These are phyloP conservation scores for Blumeriella jaapii DNA, from an alignment of 2,329 filamentous ascomycete species.

Conservation along the genomic window DNA sequence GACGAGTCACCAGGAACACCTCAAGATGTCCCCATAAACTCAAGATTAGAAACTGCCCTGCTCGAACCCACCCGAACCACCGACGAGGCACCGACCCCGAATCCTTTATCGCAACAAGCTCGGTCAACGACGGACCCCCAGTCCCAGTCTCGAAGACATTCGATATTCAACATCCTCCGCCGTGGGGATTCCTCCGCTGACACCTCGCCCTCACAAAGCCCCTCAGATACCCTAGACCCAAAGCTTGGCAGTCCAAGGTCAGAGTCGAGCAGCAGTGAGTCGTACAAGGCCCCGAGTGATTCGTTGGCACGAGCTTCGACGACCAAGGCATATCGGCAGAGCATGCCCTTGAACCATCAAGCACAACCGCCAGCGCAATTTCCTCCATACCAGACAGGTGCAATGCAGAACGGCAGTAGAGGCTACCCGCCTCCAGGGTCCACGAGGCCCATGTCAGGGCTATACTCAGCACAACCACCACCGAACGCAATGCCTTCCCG, in stretches of 20 bases:
- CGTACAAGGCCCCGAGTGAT: slow-evolving; percentile 19
- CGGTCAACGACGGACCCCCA: slow-evolving; percentile 23
- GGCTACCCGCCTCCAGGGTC: slow-evolving; percentile 27
- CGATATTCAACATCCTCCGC: slow-evolving; percentile 28
- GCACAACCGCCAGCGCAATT: slow-evolving; percentile 32
- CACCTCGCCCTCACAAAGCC: slow-evolving; percentile 11
- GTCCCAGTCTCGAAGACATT: slow-evolving; percentile 25
- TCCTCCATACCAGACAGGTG: slow-evolving; percentile 33
- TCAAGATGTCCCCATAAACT: slow-evolving; percentile 20
- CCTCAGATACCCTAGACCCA: slow-evolving; percentile 15
- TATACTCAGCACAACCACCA: slow-evolving; percentile 32
- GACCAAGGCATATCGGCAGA: slow-evolving; percentile 30
- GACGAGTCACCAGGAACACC: slow-evolving; percentile 22
- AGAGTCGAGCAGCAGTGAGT: slow-evolving; percentile 25
- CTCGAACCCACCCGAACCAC: slow-evolving; percentile 8
- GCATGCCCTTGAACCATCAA: slow-evolving; percentile 33
- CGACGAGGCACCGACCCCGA: slow-evolving; percentile 10
- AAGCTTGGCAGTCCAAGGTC: slow-evolving; percentile 12
- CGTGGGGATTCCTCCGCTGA: slow-evolving; percentile 21
- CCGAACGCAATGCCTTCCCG: slow-evolving; percentile 30
- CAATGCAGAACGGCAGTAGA: slow-evolving; percentile 29
- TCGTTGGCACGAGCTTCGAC: slow-evolving; percentile 19
- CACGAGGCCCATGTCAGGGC: slow-evolving; percentile 35
- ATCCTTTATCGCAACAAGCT: slow-evolving; percentile 18
- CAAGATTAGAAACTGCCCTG: slow-evolving; percentile 12